These are phyloP conservation scores for Silene coronaria DNA, from an alignment of 179 eudicot species.

Conservation along the genomic window DNA sequence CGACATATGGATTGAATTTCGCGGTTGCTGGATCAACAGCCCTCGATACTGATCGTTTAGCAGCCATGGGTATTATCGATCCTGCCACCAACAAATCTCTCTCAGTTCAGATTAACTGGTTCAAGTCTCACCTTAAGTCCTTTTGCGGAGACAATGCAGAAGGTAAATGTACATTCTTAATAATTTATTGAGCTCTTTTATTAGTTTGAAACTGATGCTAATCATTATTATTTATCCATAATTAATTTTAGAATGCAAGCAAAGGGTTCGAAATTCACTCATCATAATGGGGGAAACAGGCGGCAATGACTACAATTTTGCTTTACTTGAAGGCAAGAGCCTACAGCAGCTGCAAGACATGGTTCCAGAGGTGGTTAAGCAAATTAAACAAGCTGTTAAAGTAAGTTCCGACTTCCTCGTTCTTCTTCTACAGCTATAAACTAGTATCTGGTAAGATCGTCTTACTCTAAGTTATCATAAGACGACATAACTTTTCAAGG, in stretches of 20 bases:
- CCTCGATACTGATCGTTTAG: conserved; percentile 2
- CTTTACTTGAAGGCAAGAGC: not conserved
- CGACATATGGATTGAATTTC: conserved; percentile 15
- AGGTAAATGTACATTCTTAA: not conserved
- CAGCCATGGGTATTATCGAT: not conserved
- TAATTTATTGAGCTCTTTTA: not conserved
- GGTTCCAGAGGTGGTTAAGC: conserved; percentile 19
- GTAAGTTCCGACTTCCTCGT: conserved; percentile 1
- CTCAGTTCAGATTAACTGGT: conserved; percentile 18
- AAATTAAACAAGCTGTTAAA: conserved; percentile 11
- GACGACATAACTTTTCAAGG: no score
- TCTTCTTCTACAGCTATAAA: no score
- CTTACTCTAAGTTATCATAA: no score
- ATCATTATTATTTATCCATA: not conserved
- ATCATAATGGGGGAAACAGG: conserved; percentile 24
- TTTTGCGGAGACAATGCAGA: not conserved
- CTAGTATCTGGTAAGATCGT: no score
- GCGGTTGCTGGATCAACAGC: conserved; percentile 25
- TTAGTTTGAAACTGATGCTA: not conserved
- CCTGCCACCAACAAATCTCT: conserved; percentile 18
- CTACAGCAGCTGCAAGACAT: not conserved
- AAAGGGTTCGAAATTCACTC: not conserved
- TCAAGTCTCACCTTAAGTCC: conserved; percentile 18
- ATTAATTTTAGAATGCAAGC: conserved; percentile 2
- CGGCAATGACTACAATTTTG: conserved; percentile 24